Evolutionary conservation across 805 yeast species (phyloP).

Genomic region (Nakazawaea laoshanensis): DNA sequence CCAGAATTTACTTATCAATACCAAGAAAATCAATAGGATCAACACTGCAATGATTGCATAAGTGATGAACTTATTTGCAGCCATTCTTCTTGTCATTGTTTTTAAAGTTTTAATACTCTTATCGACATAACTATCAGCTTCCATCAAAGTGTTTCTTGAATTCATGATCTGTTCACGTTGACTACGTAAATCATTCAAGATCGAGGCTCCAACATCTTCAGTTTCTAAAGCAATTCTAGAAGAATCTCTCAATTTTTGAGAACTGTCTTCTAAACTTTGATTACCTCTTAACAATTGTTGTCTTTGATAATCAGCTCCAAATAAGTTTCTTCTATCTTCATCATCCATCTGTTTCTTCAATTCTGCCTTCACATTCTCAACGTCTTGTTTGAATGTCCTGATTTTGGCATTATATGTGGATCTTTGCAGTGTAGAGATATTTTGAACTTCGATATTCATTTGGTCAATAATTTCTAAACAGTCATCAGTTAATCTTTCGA

Average conservation of each 20-base stretch:
- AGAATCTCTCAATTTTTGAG: conserved; percentile 78
- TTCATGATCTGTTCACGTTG: conserved; percentile 90
- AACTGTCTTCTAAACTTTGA: conserved; percentile 71
- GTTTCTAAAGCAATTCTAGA: conserved; percentile 90
- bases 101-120: conserved; percentile 78
- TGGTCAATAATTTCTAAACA: conserved; percentile 77
- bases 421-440: conserved; percentile 67
- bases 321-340: conserved; percentile 63
- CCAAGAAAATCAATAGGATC: conserved; percentile 72
- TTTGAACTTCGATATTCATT: conserved; percentile 79
- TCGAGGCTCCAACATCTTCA: conserved; percentile 84
- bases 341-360: conserved; percentile 55
- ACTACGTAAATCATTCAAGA: conserved; percentile 78
- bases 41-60: conserved; percentile 88
- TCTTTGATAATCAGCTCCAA: conserved; percentile 70
- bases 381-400: conserved; percentile 58
- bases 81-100: conserved; percentile 86
- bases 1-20: conserved; percentile 75
- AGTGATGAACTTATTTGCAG: conserved; percentile 84
- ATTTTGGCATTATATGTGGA: conserved; percentile 67
- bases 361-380: conserved; percentile 46
- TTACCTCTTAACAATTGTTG: conserved; percentile 72
- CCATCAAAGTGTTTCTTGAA: conserved; percentile 76
- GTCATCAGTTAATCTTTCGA: conserved; percentile 69
- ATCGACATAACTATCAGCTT: conserved; percentile 92